Conservation (phyloP, 139 green algal species). For the Closterium sp. region DNA sequence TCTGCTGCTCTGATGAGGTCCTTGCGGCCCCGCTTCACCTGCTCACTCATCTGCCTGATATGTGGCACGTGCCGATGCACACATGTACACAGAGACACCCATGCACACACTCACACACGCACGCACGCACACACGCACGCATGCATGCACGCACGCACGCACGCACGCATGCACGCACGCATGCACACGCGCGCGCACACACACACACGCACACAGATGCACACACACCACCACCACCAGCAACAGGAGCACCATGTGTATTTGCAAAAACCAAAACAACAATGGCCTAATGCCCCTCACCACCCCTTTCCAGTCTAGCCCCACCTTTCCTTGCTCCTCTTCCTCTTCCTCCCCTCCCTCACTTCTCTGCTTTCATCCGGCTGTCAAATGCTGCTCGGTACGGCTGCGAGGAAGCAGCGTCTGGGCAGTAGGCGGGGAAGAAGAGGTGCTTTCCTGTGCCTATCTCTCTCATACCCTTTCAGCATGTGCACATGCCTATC, state of each 20-base stretch:
- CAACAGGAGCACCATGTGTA: not conserved
- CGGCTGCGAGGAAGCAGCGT: not conserved
- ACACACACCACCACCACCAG: too few species aligned
- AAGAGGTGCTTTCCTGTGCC: not conserved
- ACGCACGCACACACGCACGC: not conserved
- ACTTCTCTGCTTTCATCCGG: not conserved
- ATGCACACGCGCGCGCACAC: not conserved
- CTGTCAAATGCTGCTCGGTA: not conserved
- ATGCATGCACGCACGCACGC: not conserved
- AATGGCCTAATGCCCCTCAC: too few species aligned
- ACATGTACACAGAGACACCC: too few species aligned
- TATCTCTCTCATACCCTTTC: not conserved
- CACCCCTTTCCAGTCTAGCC: too few species aligned
- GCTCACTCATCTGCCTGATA: not conserved
- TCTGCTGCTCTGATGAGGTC: not conserved
- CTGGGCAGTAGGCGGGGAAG: not conserved
- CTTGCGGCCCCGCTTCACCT: not conserved
- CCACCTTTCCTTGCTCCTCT: too few species aligned
- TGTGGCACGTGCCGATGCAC: not conserved
- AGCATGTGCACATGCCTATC: not conserved
- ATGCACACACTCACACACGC: too few species aligned
- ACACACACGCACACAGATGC: not conserved
- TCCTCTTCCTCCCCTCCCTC: too few species aligned
- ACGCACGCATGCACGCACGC: not conserved
- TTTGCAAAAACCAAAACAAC: too few species aligned